Evolutionary conservation across 2,329 filamentous ascomycete species (phyloP).

Genomic region (Ophiosphaerella narmari): DNA sequence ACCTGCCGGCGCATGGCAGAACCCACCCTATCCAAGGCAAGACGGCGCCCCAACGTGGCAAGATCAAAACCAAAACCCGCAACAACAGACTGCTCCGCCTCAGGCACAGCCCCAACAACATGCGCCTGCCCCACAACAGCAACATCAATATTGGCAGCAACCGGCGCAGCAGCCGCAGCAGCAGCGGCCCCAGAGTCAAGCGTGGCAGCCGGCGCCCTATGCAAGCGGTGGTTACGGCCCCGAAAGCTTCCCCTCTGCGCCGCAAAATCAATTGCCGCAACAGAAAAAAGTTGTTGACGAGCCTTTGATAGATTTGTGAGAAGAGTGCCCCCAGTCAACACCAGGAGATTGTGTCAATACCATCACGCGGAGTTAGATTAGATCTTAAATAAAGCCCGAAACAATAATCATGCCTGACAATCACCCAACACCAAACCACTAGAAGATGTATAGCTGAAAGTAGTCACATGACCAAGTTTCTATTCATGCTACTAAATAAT

Average conservation of each 20-base stretch:
- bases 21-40: constrained; percentile 38
- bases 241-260: constrained; percentile 66
- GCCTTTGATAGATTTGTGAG: constrained; percentile 76
- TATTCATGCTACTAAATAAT: neutral
- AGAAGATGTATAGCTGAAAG: neutral
- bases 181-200: constrained; percentile 38
- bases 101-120: constrained; percentile 15
- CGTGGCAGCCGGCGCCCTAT: constrained; percentile 45
- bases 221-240: constrained; percentile 48
- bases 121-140: constrained; percentile 25
- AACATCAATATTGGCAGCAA: constrained; percentile 26
- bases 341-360: too few relatives aligned
- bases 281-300: constrained; percentile 68
- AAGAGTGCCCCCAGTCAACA: neutral
- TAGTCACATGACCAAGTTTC: neutral
- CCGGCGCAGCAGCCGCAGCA: constrained; percentile 27
- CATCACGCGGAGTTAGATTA: too few relatives aligned
- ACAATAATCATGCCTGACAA: too few relatives aligned
- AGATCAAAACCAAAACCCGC: constrained; percentile 11
- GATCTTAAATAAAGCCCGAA: too few relatives aligned
- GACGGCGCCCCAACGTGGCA: constrained; percentile 33
- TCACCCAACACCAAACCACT: too few relatives aligned
- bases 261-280: constrained; percentile 59
- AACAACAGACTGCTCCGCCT: constrained; percentile 15
- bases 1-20: constrained; percentile 36